Base-by-base conservation (phyloP, 1,284 basidiomycete species). In the Sporisorium exsertum region DNA sequence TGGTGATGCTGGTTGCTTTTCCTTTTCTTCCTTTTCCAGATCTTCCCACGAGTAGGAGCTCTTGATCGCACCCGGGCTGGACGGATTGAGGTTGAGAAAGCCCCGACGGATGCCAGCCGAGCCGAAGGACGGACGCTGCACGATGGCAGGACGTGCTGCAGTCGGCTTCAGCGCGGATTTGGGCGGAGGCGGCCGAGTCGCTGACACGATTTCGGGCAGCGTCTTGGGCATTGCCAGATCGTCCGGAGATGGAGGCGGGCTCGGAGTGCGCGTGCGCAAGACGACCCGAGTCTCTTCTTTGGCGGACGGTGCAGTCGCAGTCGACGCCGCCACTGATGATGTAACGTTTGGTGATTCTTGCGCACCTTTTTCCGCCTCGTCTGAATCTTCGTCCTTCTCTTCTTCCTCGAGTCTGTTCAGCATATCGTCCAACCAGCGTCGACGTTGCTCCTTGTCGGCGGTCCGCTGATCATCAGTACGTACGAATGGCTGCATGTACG, bases 371-470 rank as follows among this genome's bases (percentile, higher is more conserved):
- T 55, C 40, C 8, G 63, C 57, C n/a, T 60, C 55, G 53, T 66
- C 64, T 24, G 59, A 40, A 13, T 55, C 60, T 18, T 77, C 65
- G 0, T 72, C 52, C 22, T 66, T 68, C 22, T 79, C 80, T 42
- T 81, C 78, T 33, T 60, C 46, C 56, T 85, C 82, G 32, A 83
- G 62, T 64, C 75, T 46, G 26, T 54, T 66, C 12, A 85, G 56
- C 27, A 82, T 61, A 9, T 75, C 64, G 24, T 81, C 72, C 63
- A 84, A 67, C 82, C 82, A 85, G 29, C 40, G 42, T 26, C 52
- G 64, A 8, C 81, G 66, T 53, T 72, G 59, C 16, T 72, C 62
- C 45, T 73, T 72, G 37, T 69, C 67, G 20, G 37, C 32, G 6
- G 32, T 12, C 10, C 10, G 37, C 52, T 69, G 29, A 40, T 64